Conservation (phyloP, 352 stramenopile species). For the Globisporangium sylvaticum region DNA sequence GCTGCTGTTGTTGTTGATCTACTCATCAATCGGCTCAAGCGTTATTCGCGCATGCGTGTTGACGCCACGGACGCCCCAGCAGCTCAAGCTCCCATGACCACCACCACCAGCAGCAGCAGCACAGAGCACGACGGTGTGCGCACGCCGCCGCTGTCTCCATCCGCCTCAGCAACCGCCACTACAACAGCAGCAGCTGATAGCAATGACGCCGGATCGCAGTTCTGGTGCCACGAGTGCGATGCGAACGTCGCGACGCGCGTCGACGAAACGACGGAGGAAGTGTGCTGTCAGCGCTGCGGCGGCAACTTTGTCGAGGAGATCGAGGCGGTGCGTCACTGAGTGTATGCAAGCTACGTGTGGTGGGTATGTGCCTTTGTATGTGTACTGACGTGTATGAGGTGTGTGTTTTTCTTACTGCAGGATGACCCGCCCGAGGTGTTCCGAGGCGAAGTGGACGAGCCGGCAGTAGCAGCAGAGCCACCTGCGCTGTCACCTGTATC, state of each 20-base stretch:
- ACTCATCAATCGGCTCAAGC: neutral
- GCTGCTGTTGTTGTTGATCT: neutral
- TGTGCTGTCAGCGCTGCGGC: conserved; percentile 66
- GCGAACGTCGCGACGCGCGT: conserved; percentile 47
- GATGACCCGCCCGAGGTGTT: conserved; percentile 69
- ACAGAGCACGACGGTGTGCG: conserved; percentile 7
- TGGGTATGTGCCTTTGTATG: neutral
- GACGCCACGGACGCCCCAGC: neutral
- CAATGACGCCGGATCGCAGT: conserved; percentile 21
- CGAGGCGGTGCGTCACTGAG: conserved; percentile 39
- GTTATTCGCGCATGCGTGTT: neutral
- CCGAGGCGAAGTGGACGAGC: neutral
- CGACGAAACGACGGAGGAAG: conserved; percentile 54
- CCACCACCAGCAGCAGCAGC: neutral
- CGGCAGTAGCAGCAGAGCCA: conserved; percentile 7
- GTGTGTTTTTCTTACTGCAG: conserved; percentile 16
- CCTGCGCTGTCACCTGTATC: neutral
- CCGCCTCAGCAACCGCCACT: neutral
- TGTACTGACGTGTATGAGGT: neutral
- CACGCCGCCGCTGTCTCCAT: conserved; percentile 14
- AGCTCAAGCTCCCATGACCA: neutral
- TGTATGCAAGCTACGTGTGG: neutral
- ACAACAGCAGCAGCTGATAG: neutral
- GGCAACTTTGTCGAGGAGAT: conserved; percentile 87
- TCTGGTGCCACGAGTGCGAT: conserved; percentile 85